Percentiles rank a stretch among this genome's conserved stretches.
phyloP scores from a whole-genome alignment of 2,329 filamentous ascomycete genomes.

The Epichloe sylvatica region DNA sequence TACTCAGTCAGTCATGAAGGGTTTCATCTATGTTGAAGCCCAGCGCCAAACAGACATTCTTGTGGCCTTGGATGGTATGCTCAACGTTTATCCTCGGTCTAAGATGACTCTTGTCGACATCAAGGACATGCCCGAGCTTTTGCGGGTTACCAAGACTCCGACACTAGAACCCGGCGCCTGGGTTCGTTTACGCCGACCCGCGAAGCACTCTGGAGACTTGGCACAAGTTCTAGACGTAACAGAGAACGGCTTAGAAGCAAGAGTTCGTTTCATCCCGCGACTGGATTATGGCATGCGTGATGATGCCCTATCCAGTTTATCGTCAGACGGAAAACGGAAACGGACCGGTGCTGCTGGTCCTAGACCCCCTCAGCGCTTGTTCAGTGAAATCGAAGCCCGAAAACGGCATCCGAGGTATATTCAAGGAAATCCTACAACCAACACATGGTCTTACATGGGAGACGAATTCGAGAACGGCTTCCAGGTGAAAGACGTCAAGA shows the following conservation, averaged over 20 bases:
- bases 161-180: slow-evolving; percentile 77
- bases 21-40: slow-evolving; percentile 91
- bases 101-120: slow-evolving; percentile 84
- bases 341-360: slow-evolving; percentile 47
- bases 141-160: slow-evolving; percentile 77
- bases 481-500: slow-evolving; percentile 83
- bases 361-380: slow-evolving; percentile 74
- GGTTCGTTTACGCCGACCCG: slow-evolving; percentile 69
- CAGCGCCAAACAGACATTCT: slow-evolving; percentile 75
- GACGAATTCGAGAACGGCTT: slow-evolving; percentile 91
- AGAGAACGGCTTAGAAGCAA: slow-evolving; percentile 79
- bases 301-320: slow-evolving; percentile 38
- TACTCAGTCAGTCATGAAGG: slow-evolving; percentile 68
- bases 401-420: slow-evolving; percentile 62
- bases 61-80: slow-evolving; percentile 66
- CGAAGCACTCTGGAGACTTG: slow-evolving; percentile 76
- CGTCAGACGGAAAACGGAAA: slow-evolving; percentile 64
- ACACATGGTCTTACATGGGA: slow-evolving; percentile 70
- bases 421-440: slow-evolving; percentile 57
- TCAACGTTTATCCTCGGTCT: slow-evolving; percentile 77
- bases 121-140: slow-evolving; percentile 94
- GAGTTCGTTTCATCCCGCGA: slow-evolving; percentile 75
- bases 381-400: slow-evolving; percentile 83
- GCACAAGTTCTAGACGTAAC: slow-evolving; percentile 88
- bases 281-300: slow-evolving; percentile 85